Evolutionary conservation across 768 basidiomycete genomes (phyloP), one percentile per base, ranked within the genome.

Genomic region (Multifurca ochricompacta): DNA sequence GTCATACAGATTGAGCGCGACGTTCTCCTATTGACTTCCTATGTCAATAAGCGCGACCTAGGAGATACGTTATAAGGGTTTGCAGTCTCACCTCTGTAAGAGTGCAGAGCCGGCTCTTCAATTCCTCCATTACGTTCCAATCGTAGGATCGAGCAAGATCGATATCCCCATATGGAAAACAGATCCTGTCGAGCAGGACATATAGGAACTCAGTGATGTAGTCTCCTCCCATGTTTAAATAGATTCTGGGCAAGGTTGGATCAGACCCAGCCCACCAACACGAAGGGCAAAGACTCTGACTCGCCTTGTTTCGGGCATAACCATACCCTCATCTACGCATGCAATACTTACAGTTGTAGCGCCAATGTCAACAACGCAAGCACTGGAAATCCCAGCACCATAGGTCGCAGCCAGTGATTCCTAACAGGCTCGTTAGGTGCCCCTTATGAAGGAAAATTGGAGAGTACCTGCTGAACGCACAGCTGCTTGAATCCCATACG

Each of bases 321-420:
- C 79, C 46, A 93, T 66, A 2, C 96, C 96, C 63, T 99, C 96
- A 53, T 98, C 96, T 2, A 98, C 87, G 65, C 94, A 97, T 0
- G 93, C 83, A 37, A 99, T 80, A 55, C 80, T 91, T 1, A 90
- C 92, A 51, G 77, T 80, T 14, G 74, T 77, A 11, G 95, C 88
- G 3, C 96, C 96, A 47, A 98, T 85, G 67, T 99, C 91, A 32
- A 99, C 88, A 4, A 99, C 90, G 64, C 96, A 98, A 10, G 94
- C 96, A 63, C 83, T 87, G 0, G 91, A 91, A 48, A 98, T 83
- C 6, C 95, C 95, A 6, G 95, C 93, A 19, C 94, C 94, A 66
- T 94, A 97, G 0, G 91, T 91, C 3, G 94, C 92, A 31, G 90
- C 88, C 36, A 95, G 74, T 3, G 91, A 87, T 74, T 96, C 94